Percentiles rank a stretch among this genome's conserved stretches.
Evolutionary conservation across 2,329 filamentous ascomycete species (phyloP).

Genomic region (Cadophora gregata): DNA sequence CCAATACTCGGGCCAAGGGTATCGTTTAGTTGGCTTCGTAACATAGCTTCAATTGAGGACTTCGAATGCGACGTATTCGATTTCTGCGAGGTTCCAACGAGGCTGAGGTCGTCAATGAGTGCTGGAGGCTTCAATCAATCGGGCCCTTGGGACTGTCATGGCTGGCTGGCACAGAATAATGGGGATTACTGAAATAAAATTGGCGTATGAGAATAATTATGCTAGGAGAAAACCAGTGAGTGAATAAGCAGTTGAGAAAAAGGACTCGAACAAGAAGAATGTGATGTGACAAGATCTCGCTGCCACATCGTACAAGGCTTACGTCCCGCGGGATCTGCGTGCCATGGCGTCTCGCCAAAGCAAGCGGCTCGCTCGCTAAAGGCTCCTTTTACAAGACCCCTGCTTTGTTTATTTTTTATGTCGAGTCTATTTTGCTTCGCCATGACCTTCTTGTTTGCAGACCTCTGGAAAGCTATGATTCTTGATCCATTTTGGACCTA

Average conservation of each 20-base stretch:
- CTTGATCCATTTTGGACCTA: not conserved
- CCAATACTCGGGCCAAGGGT: constrained; percentile 20
- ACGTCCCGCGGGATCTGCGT: constrained; percentile 7
- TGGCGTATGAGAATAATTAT: not conserved
- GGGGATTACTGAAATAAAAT: not conserved
- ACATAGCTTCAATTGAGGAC: constrained; percentile 26
- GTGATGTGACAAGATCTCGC: constrained; percentile 13
- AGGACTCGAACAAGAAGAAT: not conserved
- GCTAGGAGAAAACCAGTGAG: not conserved
- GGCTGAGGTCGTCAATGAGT: constrained; percentile 22
- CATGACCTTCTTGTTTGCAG: not conserved
- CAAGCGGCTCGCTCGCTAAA: not conserved
- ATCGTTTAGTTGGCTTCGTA: constrained; percentile 37
- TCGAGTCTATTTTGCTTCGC: not conserved
- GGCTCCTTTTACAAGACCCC: constrained; percentile 3
- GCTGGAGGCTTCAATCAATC: not conserved
- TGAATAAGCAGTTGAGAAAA: not conserved
- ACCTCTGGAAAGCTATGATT: not conserved
- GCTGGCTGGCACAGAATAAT: not conserved
- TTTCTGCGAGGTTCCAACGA: constrained; percentile 9
- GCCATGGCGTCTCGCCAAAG: constrained; percentile 13
- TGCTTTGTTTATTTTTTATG: not conserved
- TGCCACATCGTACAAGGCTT: constrained; percentile 5
- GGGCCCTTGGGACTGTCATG: constrained; percentile 3
- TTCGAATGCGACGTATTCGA: constrained; percentile 13